Conservation (phyloP, 345 rosid species). For the Lepidium sativum region DNA sequence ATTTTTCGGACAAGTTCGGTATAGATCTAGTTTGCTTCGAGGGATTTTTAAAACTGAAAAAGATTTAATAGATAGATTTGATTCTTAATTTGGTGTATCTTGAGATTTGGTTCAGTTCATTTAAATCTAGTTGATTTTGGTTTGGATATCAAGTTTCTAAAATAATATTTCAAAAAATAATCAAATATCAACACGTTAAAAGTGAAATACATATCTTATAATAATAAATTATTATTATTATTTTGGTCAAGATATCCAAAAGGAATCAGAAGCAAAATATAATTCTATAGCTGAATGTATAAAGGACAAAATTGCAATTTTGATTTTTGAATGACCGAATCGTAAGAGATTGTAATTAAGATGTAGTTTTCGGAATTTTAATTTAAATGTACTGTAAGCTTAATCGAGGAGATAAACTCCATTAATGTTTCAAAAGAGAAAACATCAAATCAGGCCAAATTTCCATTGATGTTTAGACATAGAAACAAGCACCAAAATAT, state of each 20-base stretch:
- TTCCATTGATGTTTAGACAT: background rate
- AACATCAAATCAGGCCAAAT: background rate
- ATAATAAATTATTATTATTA: too few relatives aligned
- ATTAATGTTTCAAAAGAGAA: background rate
- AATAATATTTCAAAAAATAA: too few relatives aligned
- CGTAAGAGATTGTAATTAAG: background rate
- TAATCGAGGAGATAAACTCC: background rate
- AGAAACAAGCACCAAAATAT: constrained; percentile 1
- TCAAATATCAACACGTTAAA: too few relatives aligned
- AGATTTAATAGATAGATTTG: too few relatives aligned
- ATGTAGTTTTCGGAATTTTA: background rate
- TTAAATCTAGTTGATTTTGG: too few relatives aligned
- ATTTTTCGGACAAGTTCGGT: too few relatives aligned
- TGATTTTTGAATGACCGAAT: background rate
- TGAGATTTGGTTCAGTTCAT: too few relatives aligned
- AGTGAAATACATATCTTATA: too few relatives aligned
- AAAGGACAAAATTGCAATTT: background rate
- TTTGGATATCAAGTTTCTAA: too few relatives aligned
- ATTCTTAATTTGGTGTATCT: too few relatives aligned
- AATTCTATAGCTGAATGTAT: background rate
- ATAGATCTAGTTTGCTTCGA: too few relatives aligned
- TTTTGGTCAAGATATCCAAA: background rate
- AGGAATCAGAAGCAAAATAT: background rate
- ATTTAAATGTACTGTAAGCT: background rate
- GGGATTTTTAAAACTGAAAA: too few relatives aligned